Percentiles rank a stretch among this genome's conserved stretches.
Evolutionary conservation across 768 basidiomycete genomes (phyloP).

Genomic region (Mycena amicta): DNA sequence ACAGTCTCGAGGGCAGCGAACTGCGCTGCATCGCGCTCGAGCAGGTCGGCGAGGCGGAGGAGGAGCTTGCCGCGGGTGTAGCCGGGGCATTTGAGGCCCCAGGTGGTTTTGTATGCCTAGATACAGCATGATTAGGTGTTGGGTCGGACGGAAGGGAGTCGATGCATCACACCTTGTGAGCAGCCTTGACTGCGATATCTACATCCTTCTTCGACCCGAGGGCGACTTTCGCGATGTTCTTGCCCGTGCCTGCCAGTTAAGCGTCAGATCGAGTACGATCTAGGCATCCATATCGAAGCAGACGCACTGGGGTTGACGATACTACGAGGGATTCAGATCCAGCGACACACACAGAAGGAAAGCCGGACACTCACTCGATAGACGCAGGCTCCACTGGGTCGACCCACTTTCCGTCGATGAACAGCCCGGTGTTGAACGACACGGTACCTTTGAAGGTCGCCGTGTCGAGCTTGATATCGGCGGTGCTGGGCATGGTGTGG

Average conservation of each 20-base stretch:
- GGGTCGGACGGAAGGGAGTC: not conserved
- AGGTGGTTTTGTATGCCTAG: slow-evolving; percentile 38
- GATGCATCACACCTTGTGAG: too few species aligned
- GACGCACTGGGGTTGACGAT: slow-evolving; percentile 45
- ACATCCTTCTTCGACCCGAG: slow-evolving; percentile 65
- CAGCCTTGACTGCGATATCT: slow-evolving; percentile 62
- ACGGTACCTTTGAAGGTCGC: slow-evolving; percentile 59
- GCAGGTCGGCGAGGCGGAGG: slow-evolving; percentile 51
- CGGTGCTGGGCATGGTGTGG: not conserved
- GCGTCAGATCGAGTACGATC: too few species aligned
- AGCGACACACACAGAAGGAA: slow-evolving; percentile 2
- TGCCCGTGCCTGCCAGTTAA: slow-evolving; percentile 52
- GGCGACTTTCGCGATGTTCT: slow-evolving; percentile 52
- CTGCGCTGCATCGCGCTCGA: slow-evolving; percentile 50
- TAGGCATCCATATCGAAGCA: too few species aligned
- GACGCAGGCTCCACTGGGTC: slow-evolving; percentile 49
- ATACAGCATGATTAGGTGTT: not conserved
- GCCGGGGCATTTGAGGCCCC: slow-evolving; percentile 52
- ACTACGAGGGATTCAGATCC: slow-evolving; percentile 27
- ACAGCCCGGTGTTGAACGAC: slow-evolving; percentile 64
- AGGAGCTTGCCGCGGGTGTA: slow-evolving; percentile 42
- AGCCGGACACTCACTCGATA: slow-evolving; percentile 53
- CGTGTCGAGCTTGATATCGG: slow-evolving; percentile 38
- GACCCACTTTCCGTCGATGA: slow-evolving; percentile 63
- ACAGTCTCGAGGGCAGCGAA: slow-evolving; percentile 54